These are phyloP conservation scores for Alternaria tenuissima DNA, from an alignment of 2,329 filamentous ascomycete genomes.

Conservation along the genomic window DNA sequence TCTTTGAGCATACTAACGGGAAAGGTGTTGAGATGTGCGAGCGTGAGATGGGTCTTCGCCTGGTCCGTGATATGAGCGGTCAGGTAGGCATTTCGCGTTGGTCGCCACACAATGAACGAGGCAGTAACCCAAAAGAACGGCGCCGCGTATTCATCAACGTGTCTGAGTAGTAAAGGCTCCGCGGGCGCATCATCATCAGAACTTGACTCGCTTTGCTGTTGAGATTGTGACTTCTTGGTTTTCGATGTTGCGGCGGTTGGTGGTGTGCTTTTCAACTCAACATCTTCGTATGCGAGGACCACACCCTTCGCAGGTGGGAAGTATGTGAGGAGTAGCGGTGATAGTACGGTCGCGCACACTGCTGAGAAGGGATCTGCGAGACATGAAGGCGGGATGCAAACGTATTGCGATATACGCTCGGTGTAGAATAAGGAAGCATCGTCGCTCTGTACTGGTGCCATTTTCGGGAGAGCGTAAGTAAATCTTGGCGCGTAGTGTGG, in stretches of 20 bases:
- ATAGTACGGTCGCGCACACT: slow-evolving; percentile 76
- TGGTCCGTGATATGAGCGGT: slow-evolving; percentile 86
- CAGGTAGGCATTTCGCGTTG: slow-evolving; percentile 74
- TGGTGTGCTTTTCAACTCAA: slow-evolving; percentile 69
- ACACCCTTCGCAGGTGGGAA: slow-evolving; percentile 76
- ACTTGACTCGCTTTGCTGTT: slow-evolving; percentile 14
- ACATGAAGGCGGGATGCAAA: slow-evolving; percentile 75
- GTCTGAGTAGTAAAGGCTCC: slow-evolving; percentile 29
- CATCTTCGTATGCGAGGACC: slow-evolving; percentile 76
- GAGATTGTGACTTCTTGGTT: slow-evolving; percentile 13
- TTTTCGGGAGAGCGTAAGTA: slow-evolving; percentile 17
- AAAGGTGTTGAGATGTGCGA: slow-evolving; percentile 91
- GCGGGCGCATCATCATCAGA: slow-evolving; percentile 9
- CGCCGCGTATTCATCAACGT: slow-evolving; percentile 76
- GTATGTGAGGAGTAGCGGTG: slow-evolving; percentile 78
- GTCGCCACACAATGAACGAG: slow-evolving; percentile 84
- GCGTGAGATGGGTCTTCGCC: slow-evolving; percentile 85
- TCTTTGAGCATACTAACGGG: slow-evolving; percentile 84
- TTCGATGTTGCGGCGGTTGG: slow-evolving; percentile 3
- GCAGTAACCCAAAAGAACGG: slow-evolving; percentile 89
- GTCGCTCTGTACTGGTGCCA: slow-evolving; percentile 35
- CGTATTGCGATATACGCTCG: slow-evolving; percentile 81
- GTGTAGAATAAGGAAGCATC: slow-evolving; percentile 68
- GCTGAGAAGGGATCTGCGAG: slow-evolving; percentile 75
- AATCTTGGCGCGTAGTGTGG: slow-evolving; percentile 8